Base-by-base conservation (phyloP, 768 basidiomycete genomes). In the Cyclocybe cylindracea region DNA sequence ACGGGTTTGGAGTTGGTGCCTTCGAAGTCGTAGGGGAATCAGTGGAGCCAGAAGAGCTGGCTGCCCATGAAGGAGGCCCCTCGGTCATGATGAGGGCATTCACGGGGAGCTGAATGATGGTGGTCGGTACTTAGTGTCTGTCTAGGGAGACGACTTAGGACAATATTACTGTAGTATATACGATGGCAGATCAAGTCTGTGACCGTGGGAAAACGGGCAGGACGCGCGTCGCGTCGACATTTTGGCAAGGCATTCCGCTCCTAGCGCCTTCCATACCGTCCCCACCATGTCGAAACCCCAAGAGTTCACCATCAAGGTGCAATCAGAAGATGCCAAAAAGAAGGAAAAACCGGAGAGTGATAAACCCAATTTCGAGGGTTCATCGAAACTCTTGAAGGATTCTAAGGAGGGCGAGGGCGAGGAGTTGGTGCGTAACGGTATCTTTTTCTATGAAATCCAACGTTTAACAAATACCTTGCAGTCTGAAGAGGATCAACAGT, bases 401-500 rank as follows among this genome's bases (percentile, higher is more conserved):
- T 72, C 70, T 24, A 65, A 80, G 62, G 76, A 79, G 47, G 79
- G 72, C 43, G 86, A 91, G 60, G 85, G 76, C 54, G 88, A 91
- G 63, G 89, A 95, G 59, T 67, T 97, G 69, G 94, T 95, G 63
- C 64, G 90, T 79, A 39, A 32, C n/a, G 14, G 37, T 42, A 29
- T 49, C 10, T 43, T 46, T 48, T 7, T 47, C 33, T 13, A 44
- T 13, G 49, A 11, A 19, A 34, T 44, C 37, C 33, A 39, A 36
- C 2, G 34, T n/a, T 46, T 57, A 45, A 60, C 47, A 33, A 49
- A 44, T 42, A 19, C 24, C 43, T 43, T 50, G 7, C 51, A 95
- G 94, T 94, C 91, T 24, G 97, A 99, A 66, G 97, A 98, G 73
- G 97, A 99, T 70, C 76, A 85, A 32, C 91, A 94, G 64, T 83